Base-by-base conservation (phyloP, 257 asterid genomes). In the Fraxinus excelsior region DNA sequence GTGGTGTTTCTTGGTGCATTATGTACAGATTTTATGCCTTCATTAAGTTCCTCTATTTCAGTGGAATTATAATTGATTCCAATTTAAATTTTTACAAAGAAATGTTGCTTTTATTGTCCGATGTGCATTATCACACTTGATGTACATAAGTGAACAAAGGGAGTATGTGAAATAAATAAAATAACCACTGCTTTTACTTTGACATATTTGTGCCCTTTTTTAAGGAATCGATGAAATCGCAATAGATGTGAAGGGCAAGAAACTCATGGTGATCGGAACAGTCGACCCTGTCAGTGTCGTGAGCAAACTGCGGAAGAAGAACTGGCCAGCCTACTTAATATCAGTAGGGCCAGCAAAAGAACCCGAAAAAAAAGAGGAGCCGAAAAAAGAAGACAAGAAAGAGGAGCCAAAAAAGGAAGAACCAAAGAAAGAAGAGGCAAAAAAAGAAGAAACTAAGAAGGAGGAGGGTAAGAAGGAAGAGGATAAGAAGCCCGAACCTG, bases 211-310 rank as follows among this genome's bases (percentile, higher is more conserved):
- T 42, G 26, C 29, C 40, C 1, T 53, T 71, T 19, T 42, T 65
- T 37, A 21, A 90, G 96, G 93, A 25, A 90, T 88, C 2, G 90
- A 90, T 73, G 96, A 86, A 75, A 88, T 90, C 74, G 58, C 86
- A 9, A 79, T 90, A 19, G 93, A 90, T 42, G 67, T 86, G 80
- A 85, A 87, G 51, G 78, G 77, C 9, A 88, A 87, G 76, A 85
- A 76, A 66, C 81, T 90, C 35, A 85, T 73, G 0, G 88, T 90
- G 79, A 66, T 87, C 0, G 95, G 95, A 29, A 82, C 87, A 0
- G 96, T 88, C 4, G 96, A 88, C 67, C 96, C 96, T 0, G 85
- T 88, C 32, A 85, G 65, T 0, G 90, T 87, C 18, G 93, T 84
- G 0, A 79, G 86, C 91, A 90, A 80, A 68, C 25, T 90, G 44